Evolutionary conservation across 345 rosid genomes (phyloP), one percentile per base, ranked within the genome.

Genomic region (Syzygium oleosum): DNA sequence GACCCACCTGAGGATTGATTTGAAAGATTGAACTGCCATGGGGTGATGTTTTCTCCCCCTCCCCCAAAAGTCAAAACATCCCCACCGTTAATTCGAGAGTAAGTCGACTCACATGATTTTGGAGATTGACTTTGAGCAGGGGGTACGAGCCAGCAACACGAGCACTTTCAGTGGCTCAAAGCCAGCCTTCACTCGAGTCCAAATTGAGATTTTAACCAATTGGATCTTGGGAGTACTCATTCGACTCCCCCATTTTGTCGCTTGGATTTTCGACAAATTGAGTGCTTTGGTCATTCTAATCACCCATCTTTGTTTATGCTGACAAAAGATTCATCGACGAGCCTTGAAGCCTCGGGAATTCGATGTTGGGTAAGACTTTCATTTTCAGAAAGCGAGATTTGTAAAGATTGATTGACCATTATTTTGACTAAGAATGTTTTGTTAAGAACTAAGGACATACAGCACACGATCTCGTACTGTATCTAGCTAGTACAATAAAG

Each of bases 51-150:
- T 73, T 73, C 49, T 38, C 14, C 83, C 27, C 49, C 14, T 38
- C 15, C 83, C 49, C 79, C 38, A 31, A 52, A 52, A 85, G 91
- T 91, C 91, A 88, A 93, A 84, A 84, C 80, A 85, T 88, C 87
- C 52, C 46, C 89, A 85, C 92, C 92, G 88, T 89, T 86, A 84
- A 85, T 25, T 59, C 56, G 87, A 58, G 12, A 21, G 85, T 43
- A 43, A 88, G 91, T 90, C 94, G 91, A 91, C 90, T 51, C 31
- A 59, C 86, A 89, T 91, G 52, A 92, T 92, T 90, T 86, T 52
- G 85, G 88, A 49, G 88, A 65, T 89, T 93, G 94, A 94, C 93
- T 78, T 56, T n/a, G 27, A 53, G 79, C 52, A n/a, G 49, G 29
- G 34, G 31, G 55, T 6, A 27, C 52, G 31, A 43, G 73, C 23